A percentile compares a stretch with the other conserved stretches of the same genome.
Conservation (phyloP, 805 yeast genomes). For the Teunomyces pallodes region DNA sequence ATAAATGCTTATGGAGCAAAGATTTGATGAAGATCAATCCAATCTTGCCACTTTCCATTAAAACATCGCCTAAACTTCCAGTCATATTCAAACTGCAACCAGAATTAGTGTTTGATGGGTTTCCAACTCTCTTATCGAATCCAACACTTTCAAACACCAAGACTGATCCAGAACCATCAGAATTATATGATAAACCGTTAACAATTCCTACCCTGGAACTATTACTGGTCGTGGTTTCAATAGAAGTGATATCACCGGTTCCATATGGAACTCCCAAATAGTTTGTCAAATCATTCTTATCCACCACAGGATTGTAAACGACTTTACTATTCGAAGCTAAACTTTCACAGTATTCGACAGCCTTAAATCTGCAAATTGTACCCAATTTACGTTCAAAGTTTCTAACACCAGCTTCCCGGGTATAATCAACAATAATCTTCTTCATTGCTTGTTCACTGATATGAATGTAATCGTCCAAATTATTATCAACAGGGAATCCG, state of each 20-base stretch:
- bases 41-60: slow-evolving; percentile 77
- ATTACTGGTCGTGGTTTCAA: slow-evolving; percentile 37
- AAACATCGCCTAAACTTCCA: slow-evolving; percentile 78
- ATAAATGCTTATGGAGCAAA: slow-evolving; percentile 37
- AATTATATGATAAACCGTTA: slow-evolving; percentile 83
- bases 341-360: slow-evolving; percentile 58
- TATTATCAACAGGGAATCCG: slow-evolving; percentile 46
- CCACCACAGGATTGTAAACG: slow-evolving; percentile 40
- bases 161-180: slow-evolving; percentile 83
- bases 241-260: slow-evolving; percentile 29
- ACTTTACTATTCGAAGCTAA: slow-evolving; percentile 15
- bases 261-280: slow-evolving; percentile 66
- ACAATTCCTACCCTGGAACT: slow-evolving; percentile 62
- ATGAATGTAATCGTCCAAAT: slow-evolving; percentile 35
- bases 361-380: slow-evolving; percentile 75
- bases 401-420: slow-evolving; percentile 86
- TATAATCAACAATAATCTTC: slow-evolving; percentile 63
- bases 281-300: slow-evolving; percentile 55
- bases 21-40: slow-evolving; percentile 72
- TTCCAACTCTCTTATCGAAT: slow-evolving; percentile 43
- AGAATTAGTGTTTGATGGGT: slow-evolving; percentile 20
- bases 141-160: slow-evolving; percentile 76
- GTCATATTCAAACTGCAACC: slow-evolving; percentile 56
- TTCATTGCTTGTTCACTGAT: slow-evolving; percentile 56
- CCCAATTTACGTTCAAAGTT: slow-evolving; percentile 73